These are phyloP conservation scores for Xylaria telfairii DNA, from an alignment of 495 filamentous ascomycete genomes.

Conservation along the genomic window DNA sequence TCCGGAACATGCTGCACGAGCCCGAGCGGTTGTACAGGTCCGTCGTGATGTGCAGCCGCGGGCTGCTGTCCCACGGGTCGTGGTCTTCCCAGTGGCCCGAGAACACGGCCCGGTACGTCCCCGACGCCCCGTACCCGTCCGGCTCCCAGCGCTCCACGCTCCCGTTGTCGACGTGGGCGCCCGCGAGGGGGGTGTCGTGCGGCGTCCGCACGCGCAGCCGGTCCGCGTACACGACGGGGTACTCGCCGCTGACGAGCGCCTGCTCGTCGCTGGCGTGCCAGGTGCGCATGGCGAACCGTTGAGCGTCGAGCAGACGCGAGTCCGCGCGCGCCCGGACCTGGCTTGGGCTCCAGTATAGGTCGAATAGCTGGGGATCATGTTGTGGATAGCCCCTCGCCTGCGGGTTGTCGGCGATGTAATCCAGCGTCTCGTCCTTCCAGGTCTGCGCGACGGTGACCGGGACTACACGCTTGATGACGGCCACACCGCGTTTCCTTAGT, in stretches of 20 bases:
- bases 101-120: constrained; percentile 74
- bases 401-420: constrained; percentile 65
- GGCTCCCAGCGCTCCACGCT: constrained; percentile 88
- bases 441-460: constrained; percentile 57
- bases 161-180: constrained; percentile 74
- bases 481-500: constrained; percentile 65
- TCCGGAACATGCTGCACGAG: constrained; percentile 83
- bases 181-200: constrained; percentile 66
- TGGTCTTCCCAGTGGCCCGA: constrained; percentile 80
- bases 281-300: constrained; percentile 74
- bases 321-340: constrained; percentile 78
- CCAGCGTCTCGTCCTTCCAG: constrained; percentile 58
- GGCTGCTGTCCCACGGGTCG: constrained; percentile 79
- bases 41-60: constrained; percentile 69
- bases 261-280: constrained; percentile 75
- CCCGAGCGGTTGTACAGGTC: constrained; percentile 85
- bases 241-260: constrained; percentile 62
- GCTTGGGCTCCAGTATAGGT: constrained; percentile 82
- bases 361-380: constrained; percentile 68
- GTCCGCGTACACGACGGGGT: constrained; percentile 79
- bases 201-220: constrained; percentile 71
- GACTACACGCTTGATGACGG: constrained; percentile 66
- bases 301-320: constrained; percentile 72
- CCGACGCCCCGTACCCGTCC: constrained; percentile 72
- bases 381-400: constrained; percentile 45